Percentiles rank a stretch among this genome's conserved stretches.
Conservation (phyloP, 805 yeast genomes). For the Blastobotrys robertii region DNA sequence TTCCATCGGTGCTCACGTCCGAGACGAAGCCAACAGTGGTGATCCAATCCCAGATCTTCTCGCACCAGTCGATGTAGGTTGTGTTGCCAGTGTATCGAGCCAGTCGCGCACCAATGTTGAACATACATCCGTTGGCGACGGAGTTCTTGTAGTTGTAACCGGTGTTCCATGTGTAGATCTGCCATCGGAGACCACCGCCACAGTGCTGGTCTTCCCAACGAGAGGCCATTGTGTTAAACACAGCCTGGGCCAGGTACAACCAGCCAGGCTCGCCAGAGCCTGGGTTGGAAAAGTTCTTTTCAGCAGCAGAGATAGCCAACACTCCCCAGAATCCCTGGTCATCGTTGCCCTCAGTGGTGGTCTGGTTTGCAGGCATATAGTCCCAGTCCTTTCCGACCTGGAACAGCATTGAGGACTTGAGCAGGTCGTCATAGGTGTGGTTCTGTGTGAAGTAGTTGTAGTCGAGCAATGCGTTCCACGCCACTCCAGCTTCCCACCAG, state of each 20-base stretch:
- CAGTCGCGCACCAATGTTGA: slow-evolving; percentile 72
- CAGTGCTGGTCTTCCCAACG: slow-evolving; percentile 64
- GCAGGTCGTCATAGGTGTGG: slow-evolving; percentile 45
- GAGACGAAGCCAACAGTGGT: slow-evolving; percentile 36
- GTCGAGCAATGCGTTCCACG: slow-evolving; percentile 58
- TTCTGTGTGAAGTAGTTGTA: slow-evolving; percentile 63
- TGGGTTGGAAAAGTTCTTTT: slow-evolving; percentile 71
- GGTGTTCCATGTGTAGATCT: slow-evolving; percentile 77
- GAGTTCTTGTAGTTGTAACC: slow-evolving; percentile 83
- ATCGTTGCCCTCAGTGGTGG: slow-evolving; percentile 83
- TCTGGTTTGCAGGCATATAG: slow-evolving; percentile 73
- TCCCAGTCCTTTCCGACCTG: slow-evolving; percentile 59
- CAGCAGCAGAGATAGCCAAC: slow-evolving; percentile 77
- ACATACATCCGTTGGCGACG: slow-evolving; percentile 78
- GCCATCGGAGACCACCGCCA: slow-evolving; percentile 86
- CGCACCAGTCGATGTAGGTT: slow-evolving; percentile 65
- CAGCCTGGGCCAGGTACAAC: slow-evolving; percentile 75
- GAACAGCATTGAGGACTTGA: slow-evolving; percentile 51
- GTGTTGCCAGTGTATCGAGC: slow-evolving; percentile 68
- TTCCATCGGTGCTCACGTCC: slow-evolving; percentile 9
- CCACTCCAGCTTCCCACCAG: slow-evolving; percentile 93
- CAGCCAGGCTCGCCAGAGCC: slow-evolving; percentile 50
- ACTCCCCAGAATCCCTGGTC: slow-evolving; percentile 93
- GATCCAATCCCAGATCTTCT: slow-evolving; percentile 69
- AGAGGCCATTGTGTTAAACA: slow-evolving; percentile 70